phyloP scores from a whole-genome alignment of 1,284 basidiomycete genomes.

The Xerocomus cyaneibrunnescens region DNA sequence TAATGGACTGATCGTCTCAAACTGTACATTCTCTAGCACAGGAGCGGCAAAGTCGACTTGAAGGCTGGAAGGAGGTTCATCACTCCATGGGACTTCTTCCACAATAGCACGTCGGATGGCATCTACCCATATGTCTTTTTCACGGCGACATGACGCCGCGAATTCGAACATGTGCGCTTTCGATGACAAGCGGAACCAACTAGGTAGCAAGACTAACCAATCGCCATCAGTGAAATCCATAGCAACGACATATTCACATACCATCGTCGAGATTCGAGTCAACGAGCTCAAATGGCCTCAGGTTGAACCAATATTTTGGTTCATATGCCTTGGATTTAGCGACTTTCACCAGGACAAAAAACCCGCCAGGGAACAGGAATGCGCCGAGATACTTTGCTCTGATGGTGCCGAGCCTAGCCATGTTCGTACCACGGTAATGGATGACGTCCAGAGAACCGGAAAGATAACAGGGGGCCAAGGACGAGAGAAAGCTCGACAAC shows the following conservation, averaged over 20 bases:
- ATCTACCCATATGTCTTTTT: conserved; percentile 82
- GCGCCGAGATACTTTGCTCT: conserved; percentile 86
- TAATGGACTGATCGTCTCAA: conserved; percentile 43
- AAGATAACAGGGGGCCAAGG: conserved; percentile 72
- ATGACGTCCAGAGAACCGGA: conserved; percentile 84
- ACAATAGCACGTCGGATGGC: conserved; percentile 54
- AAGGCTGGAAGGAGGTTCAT: conserved; percentile 62
- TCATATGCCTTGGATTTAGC: conserved; percentile 80
- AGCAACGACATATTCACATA: conserved; percentile 35
- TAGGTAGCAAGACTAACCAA: conserved; percentile 66
- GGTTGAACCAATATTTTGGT: conserved; percentile 81
- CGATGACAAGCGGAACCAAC: conserved; percentile 73
- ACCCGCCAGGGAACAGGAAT: conserved; percentile 84
- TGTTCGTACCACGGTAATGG: conserved; percentile 52
- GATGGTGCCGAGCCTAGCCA: conserved; percentile 45
- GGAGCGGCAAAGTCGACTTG: conserved; percentile 41
- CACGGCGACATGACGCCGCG: conserved; percentile 75
- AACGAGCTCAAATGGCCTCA: conserved; percentile 69
- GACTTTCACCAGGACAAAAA: conserved; percentile 84
- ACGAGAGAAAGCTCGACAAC: conserved; percentile 58
- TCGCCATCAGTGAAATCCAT: conserved; percentile 4
- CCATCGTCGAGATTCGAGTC: conserved; percentile 71
- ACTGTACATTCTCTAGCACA: conserved; percentile 37
- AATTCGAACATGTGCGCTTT: conserved; percentile 78
- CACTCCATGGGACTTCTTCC: conserved; percentile 46